phyloP scores from a whole-genome alignment of 306 rosid genomes.

The Quercus robur region DNA sequence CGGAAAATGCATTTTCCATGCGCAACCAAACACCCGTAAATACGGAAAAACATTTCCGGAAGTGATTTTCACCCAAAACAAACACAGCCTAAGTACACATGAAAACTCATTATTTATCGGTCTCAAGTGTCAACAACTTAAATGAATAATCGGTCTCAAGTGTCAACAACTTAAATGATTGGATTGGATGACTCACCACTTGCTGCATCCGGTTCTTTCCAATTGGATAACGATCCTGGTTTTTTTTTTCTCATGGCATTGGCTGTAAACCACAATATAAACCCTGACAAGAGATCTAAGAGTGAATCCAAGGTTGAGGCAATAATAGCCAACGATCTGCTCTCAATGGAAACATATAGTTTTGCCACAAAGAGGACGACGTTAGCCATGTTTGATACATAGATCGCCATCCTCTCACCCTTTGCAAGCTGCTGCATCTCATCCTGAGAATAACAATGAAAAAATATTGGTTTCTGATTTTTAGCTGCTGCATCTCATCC shows the following conservation, averaged over 20 bases:
- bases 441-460: slow-evolving; percentile 34
- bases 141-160: too few relatives aligned
- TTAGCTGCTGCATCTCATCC: too few relatives aligned
- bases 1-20: too few relatives aligned
- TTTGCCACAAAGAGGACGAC: slow-evolving; percentile 61
- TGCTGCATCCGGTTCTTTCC: slow-evolving; percentile 91
- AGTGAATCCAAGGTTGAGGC: slow-evolving; percentile 86
- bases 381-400: slow-evolving; percentile 52
- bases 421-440: slow-evolving; percentile 62
- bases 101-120: too few relatives aligned
- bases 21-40: too few relatives aligned
- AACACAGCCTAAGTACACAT: too few relatives aligned
- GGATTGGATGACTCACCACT: slow-evolving; percentile 41
- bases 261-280: slow-evolving; percentile 80
- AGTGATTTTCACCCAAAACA: too few relatives aligned
- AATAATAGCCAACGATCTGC: slow-evolving; percentile 70
- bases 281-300: slow-evolving; percentile 75
- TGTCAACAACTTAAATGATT: too few relatives aligned
- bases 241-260: slow-evolving; percentile 61
- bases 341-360: slow-evolving; percentile 62
- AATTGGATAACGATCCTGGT: slow-evolving; percentile 63
- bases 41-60: too few relatives aligned
- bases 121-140: too few relatives aligned
- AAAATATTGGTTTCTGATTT: too few relatives aligned
- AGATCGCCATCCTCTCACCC: slow-evolving; percentile 55